phyloP scores from a whole-genome alignment of 805 yeast species.

The Suhomyces vadensis region DNA sequence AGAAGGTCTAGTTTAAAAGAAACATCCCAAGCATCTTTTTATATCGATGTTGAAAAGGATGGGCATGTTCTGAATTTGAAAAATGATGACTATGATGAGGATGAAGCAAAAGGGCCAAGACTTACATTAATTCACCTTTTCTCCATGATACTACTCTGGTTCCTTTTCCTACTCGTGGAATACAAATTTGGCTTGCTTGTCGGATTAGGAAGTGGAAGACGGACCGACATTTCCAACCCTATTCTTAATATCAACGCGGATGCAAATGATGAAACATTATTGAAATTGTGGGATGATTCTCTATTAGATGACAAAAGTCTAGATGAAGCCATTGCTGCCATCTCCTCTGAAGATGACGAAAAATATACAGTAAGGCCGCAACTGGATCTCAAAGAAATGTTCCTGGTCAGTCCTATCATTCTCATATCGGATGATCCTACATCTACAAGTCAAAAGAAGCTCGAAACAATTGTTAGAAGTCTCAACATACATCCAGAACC shows the following conservation, averaged over 20 bases:
- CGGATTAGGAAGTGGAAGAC: neutral
- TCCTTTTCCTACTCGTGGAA: neutral
- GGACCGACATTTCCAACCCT: conserved; percentile 4
- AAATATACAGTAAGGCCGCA: conserved; percentile 11
- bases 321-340: neutral
- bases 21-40: conserved; percentile 9
- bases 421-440: conserved; percentile 27
- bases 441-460: conserved; percentile 11
- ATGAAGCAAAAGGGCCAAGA: neutral
- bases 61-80: conserved; percentile 3
- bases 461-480: conserved; percentile 20
- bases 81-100: neutral
- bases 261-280: conserved; percentile 1
- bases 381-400: conserved; percentile 32
- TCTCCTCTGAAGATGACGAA: neutral
- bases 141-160: conserved; percentile 1
- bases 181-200: conserved; percentile 1
- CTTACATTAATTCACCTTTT: conserved; percentile 1
- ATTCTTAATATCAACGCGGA: conserved; percentile 5
- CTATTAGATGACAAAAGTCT: neutral
- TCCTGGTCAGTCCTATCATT: conserved; percentile 30
- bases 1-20: conserved; percentile 9
- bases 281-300: conserved; percentile 1
- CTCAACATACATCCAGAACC: conserved; percentile 37
- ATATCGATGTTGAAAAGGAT: conserved; percentile 12